A percentile compares a stretch with the other conserved stretches of the same genome.
These are phyloP conservation scores for Ramaria sp. DNA, from an alignment of 768 basidiomycete species.

Conservation along the genomic window DNA sequence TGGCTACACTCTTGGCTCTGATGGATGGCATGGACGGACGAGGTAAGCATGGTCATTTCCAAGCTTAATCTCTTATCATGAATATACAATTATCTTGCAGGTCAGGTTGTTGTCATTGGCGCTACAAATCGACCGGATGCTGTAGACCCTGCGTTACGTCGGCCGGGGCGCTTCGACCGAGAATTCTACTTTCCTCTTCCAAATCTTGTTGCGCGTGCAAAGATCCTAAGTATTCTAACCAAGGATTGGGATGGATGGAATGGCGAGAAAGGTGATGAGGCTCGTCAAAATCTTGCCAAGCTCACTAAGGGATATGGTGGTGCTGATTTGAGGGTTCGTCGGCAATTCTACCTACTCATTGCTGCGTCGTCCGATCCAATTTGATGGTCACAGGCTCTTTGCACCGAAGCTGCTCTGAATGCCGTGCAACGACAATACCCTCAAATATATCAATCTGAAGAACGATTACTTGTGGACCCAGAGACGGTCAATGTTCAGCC, in stretches of 20 bases:
- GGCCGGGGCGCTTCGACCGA: constrained; percentile 92
- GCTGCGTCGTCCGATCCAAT: constrained; percentile 9
- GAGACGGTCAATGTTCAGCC: constrained; percentile 76
- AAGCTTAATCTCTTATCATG: background rate
- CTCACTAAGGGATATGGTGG: constrained; percentile 97
- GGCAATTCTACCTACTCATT: constrained; percentile 7
- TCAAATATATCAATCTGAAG: constrained; percentile 89
- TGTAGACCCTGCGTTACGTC: constrained; percentile 89
- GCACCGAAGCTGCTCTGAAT: constrained; percentile 94
- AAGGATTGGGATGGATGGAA: constrained; percentile 82
- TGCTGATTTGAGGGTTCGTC: constrained; percentile 82
- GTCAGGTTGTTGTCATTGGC: constrained; percentile 95
- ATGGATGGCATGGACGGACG: constrained; percentile 99
- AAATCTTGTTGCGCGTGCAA: constrained; percentile 69
- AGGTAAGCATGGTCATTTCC: constrained; percentile 23
- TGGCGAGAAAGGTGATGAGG: constrained; percentile 31
- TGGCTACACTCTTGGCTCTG: constrained; percentile 86
- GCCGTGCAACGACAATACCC: constrained; percentile 94
- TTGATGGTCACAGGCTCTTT: constrained; percentile 54
- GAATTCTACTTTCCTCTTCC: constrained; percentile 98
- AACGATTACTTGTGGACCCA: constrained; percentile 75
- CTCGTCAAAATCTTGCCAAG: constrained; percentile 61
- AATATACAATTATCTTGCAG: constrained; percentile 12
- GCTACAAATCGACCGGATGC: constrained; percentile 97
- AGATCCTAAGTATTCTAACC: constrained; percentile 87